Base-by-base conservation (phyloP, 306 rosid genomes). In the Lagenaria siceraria region DNA sequence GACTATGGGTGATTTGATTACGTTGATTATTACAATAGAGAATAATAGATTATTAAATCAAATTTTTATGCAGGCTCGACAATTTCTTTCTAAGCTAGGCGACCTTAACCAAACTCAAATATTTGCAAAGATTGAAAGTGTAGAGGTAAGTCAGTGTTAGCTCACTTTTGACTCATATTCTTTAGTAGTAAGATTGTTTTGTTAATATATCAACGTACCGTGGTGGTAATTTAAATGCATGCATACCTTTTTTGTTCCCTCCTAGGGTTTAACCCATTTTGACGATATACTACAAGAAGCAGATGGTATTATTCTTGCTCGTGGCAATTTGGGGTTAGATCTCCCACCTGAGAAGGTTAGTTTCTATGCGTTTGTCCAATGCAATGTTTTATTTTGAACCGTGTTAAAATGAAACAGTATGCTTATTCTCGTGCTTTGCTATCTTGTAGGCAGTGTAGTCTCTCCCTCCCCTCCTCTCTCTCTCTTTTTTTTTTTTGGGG, bases 201-300 rank as follows among this genome's bases (percentile, higher is more conserved):
- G 1, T 11, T 33, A 15, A 4, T 18, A 31, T 43, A 22, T 70
- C 76, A 22, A 46, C 19, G 14, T 70, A 3, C 31, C 25, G 25
- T 70, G 22, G 36, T 70, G 56, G 36, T 46, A 42, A 70, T 42
- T 10, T 42, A 42, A 42, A 18, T 73, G 61, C 19, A 54, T 29
- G 61, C 54, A 12, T 43, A 74, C 11, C 11, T 31, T 22, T 15
- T 18, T 29, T 24, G 29, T 55, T 65, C 40, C 59, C 36, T 46
- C 48, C 12, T 2, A 69, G 89, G 89, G 89, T 49, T 81, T 86
- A 64, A 86, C 85, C 53, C 87, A 86, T 56, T 86, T 86, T 53
- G 89, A 86, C 25, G 89, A 86, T 79, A 86, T 86, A 60, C 84
- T 86, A 24, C 87, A 77, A 83, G 89, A 86, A 81, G 89, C 89